A percentile compares a stretch with the other conserved stretches of the same genome.
Evolutionary conservation across 306 rosid species (phyloP).

Genomic region (Leucaena leucocephala): DNA sequence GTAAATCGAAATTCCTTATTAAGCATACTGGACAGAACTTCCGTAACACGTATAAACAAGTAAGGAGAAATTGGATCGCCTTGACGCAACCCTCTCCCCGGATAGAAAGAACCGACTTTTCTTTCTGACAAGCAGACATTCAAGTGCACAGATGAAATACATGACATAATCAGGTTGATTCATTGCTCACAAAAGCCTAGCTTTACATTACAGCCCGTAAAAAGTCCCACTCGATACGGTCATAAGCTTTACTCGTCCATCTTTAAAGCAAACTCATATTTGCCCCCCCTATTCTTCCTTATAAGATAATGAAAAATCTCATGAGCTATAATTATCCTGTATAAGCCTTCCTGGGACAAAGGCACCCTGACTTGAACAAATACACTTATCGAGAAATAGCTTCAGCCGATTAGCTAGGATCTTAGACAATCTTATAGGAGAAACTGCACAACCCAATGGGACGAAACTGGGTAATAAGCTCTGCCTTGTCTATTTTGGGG

Average conservation of each 20-base stretch:
- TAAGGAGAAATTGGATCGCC: neutral
- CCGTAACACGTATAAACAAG: too few relatives aligned
- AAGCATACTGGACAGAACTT: too few relatives aligned
- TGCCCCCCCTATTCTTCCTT: fast-evolving
- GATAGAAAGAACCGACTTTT: neutral
- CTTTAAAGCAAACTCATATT: neutral
- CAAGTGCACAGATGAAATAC: neutral
- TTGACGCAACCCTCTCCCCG: neutral
- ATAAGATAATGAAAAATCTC: neutral
- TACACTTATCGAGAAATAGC: neutral
- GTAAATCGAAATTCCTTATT: too few relatives aligned
- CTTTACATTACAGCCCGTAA: too few relatives aligned
- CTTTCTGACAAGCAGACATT: neutral
- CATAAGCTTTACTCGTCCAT: neutral
- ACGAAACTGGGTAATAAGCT: neutral
- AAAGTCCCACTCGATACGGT: neutral
- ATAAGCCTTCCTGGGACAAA: neutral
- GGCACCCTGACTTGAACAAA: neutral
- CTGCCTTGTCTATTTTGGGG: neutral
- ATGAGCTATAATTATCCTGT: neutral
- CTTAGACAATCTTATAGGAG: too few relatives aligned
- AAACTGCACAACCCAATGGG: neutral
- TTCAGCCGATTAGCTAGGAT: neutral
- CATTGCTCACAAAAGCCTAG: neutral
- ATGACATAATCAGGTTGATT: too few relatives aligned